A percentile compares a stretch with the other conserved stretches of the same genome.
phyloP scores from a whole-genome alignment of 768 basidiomycete species.

The Glaciozyma martinii region DNA sequence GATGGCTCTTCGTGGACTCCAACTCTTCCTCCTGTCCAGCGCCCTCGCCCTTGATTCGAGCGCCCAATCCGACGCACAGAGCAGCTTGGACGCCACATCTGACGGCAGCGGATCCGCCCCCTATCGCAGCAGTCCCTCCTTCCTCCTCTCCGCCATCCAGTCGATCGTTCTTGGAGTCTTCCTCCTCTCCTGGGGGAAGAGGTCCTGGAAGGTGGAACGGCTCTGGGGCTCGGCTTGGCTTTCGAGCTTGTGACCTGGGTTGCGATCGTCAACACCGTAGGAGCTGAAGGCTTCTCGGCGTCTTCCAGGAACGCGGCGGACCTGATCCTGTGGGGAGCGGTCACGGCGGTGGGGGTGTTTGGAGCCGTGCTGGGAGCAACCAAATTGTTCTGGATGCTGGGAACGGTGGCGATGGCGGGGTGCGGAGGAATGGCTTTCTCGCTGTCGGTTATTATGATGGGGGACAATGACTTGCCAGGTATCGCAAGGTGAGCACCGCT shows the following conservation, averaged over 20 bases:
- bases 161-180: constrained; percentile 9
- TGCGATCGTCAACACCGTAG: constrained; percentile 10
- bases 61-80: no score
- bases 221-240: constrained; percentile 1
- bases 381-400: not conserved
- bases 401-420: not conserved
- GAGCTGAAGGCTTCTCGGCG: not conserved
- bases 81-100: not conserved
- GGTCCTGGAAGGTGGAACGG: constrained; percentile 12
- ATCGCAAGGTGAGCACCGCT: not conserved
- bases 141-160: constrained; percentile 16
- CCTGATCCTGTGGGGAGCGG: constrained; percentile 2
- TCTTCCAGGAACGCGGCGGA: not conserved
- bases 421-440: not conserved
- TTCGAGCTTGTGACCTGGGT: constrained; percentile 13
- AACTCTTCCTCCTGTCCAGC: no score
- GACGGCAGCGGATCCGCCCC: constrained; percentile 8
- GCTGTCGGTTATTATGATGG: constrained; percentile 1
- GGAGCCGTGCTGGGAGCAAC: not conserved
- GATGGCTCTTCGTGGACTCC: no score
- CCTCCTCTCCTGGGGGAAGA: constrained; percentile 10
- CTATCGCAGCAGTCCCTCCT: not conserved
- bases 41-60: no score
- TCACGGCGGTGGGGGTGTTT: not conserved
- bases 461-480: not conserved